Evolutionary conservation across 2,329 filamentous ascomycete species (phyloP).

Genomic region (Dothistroma septosporum): DNA sequence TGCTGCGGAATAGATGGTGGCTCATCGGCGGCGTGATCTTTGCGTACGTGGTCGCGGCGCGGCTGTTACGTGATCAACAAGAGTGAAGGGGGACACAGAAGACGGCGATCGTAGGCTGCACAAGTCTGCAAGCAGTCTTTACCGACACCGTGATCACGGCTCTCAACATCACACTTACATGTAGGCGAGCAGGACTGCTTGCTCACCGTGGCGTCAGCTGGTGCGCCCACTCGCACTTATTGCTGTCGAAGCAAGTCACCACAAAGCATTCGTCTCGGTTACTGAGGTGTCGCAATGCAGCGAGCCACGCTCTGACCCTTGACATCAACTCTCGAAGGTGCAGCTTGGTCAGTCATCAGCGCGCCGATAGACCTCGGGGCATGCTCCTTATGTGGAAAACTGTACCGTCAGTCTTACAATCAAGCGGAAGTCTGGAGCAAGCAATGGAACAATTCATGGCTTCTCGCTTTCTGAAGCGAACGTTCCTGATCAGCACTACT

Average conservation of each 20-base stretch:
- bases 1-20: conserved; percentile 73
- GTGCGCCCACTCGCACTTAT: neutral
- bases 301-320: too few relatives aligned
- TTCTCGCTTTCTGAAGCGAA: neutral
- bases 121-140: neutral
- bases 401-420: neutral
- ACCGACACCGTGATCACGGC: neutral
- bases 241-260: too few relatives aligned
- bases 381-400: neutral
- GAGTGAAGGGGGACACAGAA: neutral
- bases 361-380: too few relatives aligned
- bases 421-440: neutral
- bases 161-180: neutral
- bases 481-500: neutral
- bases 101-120: neutral
- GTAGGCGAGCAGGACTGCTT: neutral
- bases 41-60: conserved; percentile 75
- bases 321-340: neutral
- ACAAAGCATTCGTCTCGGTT: too few relatives aligned
- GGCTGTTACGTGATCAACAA: conserved; percentile 58
- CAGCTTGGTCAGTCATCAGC: too few relatives aligned
- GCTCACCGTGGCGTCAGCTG: neutral
- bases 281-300: too few relatives aligned
- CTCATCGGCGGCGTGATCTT: conserved; percentile 68
- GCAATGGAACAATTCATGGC: neutral